Base-by-base conservation (phyloP, 129 eudicot species). In the Mikania micrantha region DNA sequence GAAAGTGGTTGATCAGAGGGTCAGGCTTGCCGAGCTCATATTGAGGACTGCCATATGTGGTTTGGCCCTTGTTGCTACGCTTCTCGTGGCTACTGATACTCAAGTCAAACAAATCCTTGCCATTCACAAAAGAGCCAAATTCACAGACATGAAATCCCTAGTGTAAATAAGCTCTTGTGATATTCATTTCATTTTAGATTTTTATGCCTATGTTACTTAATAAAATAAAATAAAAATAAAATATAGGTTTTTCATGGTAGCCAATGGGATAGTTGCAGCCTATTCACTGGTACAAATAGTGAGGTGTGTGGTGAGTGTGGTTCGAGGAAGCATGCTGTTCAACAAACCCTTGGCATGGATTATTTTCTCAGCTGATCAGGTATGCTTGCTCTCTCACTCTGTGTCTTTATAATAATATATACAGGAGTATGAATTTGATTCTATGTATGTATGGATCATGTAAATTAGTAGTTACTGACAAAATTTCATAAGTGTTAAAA, bases 321-420 rank as follows among this genome's bases (percentile, higher is more conserved):
- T 84, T 44, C 87, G 82, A 71, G 87, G 95, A 68, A 1, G 11
- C 16, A 78, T 66, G 76, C 80, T 87, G 67, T 66, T 90, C 54
- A 90, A 69, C 82, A 84, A 84, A 78, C 87, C 97, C 77, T 80
- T 84, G 79, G 91, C 97, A 74, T 90, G 92, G 91, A 84, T 76
- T 76, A 87, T 87, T 49, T 90, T 90, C 78, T 87, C 95, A 74
- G 91, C 82, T 44, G 92, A 90, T 81, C 95, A 90, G 88, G 97
- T 90, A 73, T 8, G 42, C 11, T 6, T 9, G n/a, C n/a, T n/a
- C n/a, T n/a, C n/a, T n/a, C n/a, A n/a, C n/a, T n/a, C n/a, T n/a
- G n/a, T 42, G 42, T 38, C 11, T 38, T 38, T 38, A 38, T 29
- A 29, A 29, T 29, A 29, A 32, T 32, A 32, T 28, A 28, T 28